These are phyloP conservation scores for Populus euphratica DNA, from an alignment of 345 rosid species.

Conservation along the genomic window DNA sequence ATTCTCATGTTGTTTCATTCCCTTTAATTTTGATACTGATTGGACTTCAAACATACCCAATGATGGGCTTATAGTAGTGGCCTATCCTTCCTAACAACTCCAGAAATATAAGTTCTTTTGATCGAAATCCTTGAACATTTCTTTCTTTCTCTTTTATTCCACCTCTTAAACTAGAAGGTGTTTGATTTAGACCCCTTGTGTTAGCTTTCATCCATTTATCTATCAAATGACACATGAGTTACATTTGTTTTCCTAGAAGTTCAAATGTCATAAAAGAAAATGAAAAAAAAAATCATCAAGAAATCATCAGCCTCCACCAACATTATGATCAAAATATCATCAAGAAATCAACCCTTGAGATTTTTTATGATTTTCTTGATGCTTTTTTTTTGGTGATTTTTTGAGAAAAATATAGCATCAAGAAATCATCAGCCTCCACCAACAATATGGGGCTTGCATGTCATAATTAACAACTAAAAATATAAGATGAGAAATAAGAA, in stretches of 20 bases:
- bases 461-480: neutral
- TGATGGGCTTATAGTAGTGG: neutral
- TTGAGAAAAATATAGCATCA: no score
- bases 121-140: neutral
- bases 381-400: neutral
- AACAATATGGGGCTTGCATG: neutral
- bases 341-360: neutral
- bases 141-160: neutral
- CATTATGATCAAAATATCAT: neutral
- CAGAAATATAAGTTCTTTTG: neutral
- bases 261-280: neutral
- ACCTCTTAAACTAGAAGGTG: neutral
- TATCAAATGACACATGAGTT: neutral
- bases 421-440: no score
- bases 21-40: neutral
- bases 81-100: neutral
- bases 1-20: neutral
- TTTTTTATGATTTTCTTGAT: neutral
- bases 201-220: neutral
- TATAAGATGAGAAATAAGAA: neutral
- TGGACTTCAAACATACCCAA: neutral
- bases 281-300: neutral
- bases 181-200: neutral
- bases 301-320: neutral
- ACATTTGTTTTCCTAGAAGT: neutral